Conservation (phyloP, 495 filamentous ascomycete species). For the Aspergillus campestris region DNA sequence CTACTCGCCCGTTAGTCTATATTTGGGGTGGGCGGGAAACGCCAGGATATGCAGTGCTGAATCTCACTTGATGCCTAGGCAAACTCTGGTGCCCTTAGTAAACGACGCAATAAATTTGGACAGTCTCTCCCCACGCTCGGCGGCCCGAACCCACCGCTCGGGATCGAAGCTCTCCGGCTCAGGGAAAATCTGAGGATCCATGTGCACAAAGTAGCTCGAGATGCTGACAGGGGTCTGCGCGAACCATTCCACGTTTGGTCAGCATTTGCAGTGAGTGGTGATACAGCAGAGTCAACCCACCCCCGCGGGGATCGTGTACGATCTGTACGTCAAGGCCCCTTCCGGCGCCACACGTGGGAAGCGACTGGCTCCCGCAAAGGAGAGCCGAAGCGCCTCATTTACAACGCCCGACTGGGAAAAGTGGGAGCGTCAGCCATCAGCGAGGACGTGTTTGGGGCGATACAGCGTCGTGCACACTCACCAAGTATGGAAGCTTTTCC, state of each 20-base stretch:
- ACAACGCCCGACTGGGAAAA: constrained; percentile 24
- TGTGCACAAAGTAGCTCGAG: constrained; percentile 31
- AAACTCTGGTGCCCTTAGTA: constrained; percentile 15
- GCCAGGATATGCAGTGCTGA: no score
- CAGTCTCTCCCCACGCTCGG: constrained; percentile 10
- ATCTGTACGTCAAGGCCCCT: constrained; percentile 21
- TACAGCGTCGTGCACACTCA: constrained; percentile 2
- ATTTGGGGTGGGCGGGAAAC: no score
- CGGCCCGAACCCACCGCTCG: constrained; percentile 31
- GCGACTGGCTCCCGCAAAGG: constrained; percentile 19
- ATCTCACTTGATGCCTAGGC: constrained; percentile 23
- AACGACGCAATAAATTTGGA: constrained; percentile 20
- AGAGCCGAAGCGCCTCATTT: constrained; percentile 34
- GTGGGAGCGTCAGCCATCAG: not conserved
- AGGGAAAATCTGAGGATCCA: constrained; percentile 31
- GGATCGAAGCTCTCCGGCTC: constrained; percentile 33
- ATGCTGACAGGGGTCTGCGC: constrained; percentile 32
- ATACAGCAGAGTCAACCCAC: constrained; percentile 4
- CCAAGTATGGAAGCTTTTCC: constrained; percentile 40
- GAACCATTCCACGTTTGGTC: not conserved
- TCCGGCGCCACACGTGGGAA: constrained; percentile 24
- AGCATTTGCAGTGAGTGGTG: constrained; percentile 11
- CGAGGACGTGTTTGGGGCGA: no score
- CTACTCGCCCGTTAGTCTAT: no score
- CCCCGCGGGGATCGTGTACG: constrained; percentile 15